These are phyloP conservation scores for Aphanomyces stellatus DNA, from an alignment of 352 stramenopile species.

Conservation along the genomic window DNA sequence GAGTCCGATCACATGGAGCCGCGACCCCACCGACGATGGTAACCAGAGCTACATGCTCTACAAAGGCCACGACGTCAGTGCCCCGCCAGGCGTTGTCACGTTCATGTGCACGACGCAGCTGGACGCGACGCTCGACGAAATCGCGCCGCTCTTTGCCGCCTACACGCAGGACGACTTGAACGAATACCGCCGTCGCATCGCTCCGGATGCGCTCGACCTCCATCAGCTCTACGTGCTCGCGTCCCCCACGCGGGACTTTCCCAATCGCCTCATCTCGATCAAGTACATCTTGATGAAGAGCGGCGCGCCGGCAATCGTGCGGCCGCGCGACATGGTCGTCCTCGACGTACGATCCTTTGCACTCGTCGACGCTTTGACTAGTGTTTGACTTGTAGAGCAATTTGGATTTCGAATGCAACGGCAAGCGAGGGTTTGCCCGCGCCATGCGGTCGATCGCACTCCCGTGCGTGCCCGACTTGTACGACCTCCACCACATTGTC, in stretches of 20 bases:
- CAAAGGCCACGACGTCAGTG: neutral
- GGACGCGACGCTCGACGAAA: conserved; percentile 66
- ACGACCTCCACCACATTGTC: conserved; percentile 50
- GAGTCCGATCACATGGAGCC: neutral
- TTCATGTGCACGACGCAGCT: conserved; percentile 50
- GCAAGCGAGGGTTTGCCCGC: conserved; percentile 63
- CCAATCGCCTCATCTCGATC: conserved; percentile 63
- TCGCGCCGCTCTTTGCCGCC: conserved; percentile 69
- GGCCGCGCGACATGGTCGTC: conserved; percentile 70
- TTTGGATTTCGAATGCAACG: conserved; percentile 27
- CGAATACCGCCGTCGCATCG: neutral
- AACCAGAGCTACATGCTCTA: neutral
- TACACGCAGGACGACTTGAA: conserved; percentile 51
- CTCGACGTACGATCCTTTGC: conserved; percentile 60
- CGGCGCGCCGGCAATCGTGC: conserved; percentile 57
- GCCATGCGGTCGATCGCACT: conserved; percentile 73
- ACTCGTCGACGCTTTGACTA: neutral
- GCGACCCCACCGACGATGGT: neutral
- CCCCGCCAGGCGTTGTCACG: neutral
- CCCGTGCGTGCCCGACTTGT: conserved; percentile 49
- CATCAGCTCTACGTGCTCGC: conserved; percentile 61
- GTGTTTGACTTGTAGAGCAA: conserved; percentile 35
- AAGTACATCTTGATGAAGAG: conserved; percentile 47
- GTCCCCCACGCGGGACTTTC: conserved; percentile 48
- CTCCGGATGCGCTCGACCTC: conserved; percentile 52